These are phyloP conservation scores for Hyaloscypha finlandica DNA, from an alignment of 495 filamentous ascomycete species.

Conservation along the genomic window DNA sequence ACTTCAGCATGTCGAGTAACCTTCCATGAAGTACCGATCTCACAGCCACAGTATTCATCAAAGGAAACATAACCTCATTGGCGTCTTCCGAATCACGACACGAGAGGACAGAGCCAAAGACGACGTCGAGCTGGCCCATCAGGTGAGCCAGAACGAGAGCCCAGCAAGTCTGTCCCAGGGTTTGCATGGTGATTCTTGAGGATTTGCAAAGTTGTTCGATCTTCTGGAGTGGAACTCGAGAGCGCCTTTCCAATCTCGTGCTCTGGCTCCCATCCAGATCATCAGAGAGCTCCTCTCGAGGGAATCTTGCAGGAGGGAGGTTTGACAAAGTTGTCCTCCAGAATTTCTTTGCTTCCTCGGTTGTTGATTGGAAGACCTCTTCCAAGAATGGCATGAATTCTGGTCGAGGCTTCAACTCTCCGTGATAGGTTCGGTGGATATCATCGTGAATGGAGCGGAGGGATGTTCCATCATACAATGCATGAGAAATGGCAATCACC, in stretches of 20 bases:
- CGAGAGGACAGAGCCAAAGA: constrained; percentile 71
- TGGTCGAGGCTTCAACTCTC: constrained; percentile 40
- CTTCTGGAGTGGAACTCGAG: constrained; percentile 35
- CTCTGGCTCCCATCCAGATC: constrained; percentile 17
- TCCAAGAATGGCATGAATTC: constrained; percentile 50
- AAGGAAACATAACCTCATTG: constrained; percentile 66
- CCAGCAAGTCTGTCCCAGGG: constrained; percentile 67
- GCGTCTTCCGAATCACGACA: constrained; percentile 63
- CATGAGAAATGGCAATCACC: constrained; percentile 73
- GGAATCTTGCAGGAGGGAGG: constrained; percentile 40
- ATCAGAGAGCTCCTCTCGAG: constrained; percentile 2
- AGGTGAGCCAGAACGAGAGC: constrained; percentile 59
- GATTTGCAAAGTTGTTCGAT: constrained; percentile 56
- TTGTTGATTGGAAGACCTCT: constrained; percentile 40
- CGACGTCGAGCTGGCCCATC: constrained; percentile 59
- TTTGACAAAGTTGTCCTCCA: constrained; percentile 62
- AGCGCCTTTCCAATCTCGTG: constrained; percentile 50
- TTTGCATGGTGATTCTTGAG: constrained; percentile 62
- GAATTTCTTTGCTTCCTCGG: constrained; percentile 49
- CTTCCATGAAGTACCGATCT: constrained; percentile 65
- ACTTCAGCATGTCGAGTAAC: constrained; percentile 57
- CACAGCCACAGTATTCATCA: constrained; percentile 75
- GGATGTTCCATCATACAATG: constrained; percentile 79
- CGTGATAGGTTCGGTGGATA: constrained; percentile 59
- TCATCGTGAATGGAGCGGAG: constrained; percentile 66